These are phyloP conservation scores for Hypoxylon perforatum DNA, from an alignment of 495 filamentous ascomycete species.

Conservation along the genomic window DNA sequence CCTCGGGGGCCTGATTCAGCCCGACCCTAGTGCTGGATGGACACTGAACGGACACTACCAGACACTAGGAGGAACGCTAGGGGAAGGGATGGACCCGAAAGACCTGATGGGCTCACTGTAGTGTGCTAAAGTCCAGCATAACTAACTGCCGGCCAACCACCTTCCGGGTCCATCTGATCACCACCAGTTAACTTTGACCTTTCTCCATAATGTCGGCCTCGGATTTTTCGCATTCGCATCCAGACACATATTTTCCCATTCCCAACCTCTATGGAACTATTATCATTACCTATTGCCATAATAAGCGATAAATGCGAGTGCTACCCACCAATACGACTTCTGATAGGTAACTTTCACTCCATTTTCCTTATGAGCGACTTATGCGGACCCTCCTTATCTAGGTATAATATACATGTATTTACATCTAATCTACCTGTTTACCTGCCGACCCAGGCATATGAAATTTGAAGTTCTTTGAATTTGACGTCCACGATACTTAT, in stretches of 20 bases:
- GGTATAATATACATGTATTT: constrained; percentile 1
- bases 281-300: neutral
- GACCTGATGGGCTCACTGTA: constrained; percentile 12
- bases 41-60: too few species aligned
- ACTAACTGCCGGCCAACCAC: constrained; percentile 35
- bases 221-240: constrained; percentile 14
- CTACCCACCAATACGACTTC: constrained; percentile 18
- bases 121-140: constrained; percentile 17
- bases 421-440: constrained; percentile 6
- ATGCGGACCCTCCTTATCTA: neutral
- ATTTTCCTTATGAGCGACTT: constrained; percentile 11
- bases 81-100: too few species aligned
- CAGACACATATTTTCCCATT: neutral
- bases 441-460: neutral
- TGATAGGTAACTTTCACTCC: constrained; percentile 5
- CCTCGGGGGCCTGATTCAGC: too few species aligned
- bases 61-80: neutral
- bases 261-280: neutral
- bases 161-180: constrained; percentile 11
- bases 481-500: too few species aligned
- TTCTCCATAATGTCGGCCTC: neutral
- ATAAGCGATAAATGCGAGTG: constrained; percentile 6
- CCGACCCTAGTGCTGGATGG: too few species aligned
- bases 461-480: too few species aligned
- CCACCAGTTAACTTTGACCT: neutral